These are phyloP conservation scores for Nemania serpens DNA, from an alignment of 2,329 filamentous ascomycete species.

Conservation along the genomic window DNA sequence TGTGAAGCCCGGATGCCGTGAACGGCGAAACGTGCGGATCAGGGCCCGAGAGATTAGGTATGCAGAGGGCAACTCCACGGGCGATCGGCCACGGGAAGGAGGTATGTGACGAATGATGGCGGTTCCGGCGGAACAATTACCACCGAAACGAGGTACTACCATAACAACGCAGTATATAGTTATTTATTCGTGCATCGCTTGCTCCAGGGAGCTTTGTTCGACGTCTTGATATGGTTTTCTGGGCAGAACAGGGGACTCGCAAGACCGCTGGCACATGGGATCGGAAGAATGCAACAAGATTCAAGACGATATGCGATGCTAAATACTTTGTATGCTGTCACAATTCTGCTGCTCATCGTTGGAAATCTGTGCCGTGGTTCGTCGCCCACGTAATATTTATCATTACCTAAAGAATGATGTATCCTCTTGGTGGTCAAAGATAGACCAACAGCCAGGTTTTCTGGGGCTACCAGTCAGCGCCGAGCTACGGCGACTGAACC, in stretches of 20 bases:
- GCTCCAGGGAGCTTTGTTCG: no score
- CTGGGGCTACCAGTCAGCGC: neutral
- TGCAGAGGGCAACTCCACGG: no score
- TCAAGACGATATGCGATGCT: neutral
- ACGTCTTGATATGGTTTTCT: neutral
- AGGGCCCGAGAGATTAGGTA: neutral
- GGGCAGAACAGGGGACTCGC: neutral
- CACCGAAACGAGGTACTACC: no score
- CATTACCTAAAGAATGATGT: neutral
- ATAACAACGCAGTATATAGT: no score
- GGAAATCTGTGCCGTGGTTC: neutral
- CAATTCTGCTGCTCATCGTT: neutral
- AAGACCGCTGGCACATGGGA: neutral
- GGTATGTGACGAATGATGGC: no score
- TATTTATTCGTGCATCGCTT: no score
- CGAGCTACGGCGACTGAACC: conserved; percentile 21
- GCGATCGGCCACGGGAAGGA: neutral
- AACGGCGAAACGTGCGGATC: neutral
- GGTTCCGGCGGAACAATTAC: no score
- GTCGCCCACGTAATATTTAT: neutral
- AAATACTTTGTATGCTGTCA: neutral
- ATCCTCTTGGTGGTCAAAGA: no score
- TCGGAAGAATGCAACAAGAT: neutral
- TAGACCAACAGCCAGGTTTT: no score
- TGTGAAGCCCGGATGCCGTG: conserved; percentile 1